Evolutionary conservation across 2,329 filamentous ascomycete species (phyloP).

Genomic region (Phoma sp.): DNA sequence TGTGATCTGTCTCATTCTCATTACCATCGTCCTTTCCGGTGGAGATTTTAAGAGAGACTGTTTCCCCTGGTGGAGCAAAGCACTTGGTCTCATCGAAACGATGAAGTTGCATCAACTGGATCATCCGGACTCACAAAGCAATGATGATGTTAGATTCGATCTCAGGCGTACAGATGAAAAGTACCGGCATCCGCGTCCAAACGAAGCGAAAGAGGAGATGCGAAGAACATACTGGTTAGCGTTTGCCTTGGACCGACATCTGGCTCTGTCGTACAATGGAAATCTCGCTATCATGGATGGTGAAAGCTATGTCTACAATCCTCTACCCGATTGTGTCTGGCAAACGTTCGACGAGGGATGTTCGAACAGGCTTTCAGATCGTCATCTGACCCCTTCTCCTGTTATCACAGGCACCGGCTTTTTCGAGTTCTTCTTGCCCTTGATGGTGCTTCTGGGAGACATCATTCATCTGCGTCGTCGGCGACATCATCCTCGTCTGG

Average conservation of each 20-base stretch:
- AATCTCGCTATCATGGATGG: neutral
- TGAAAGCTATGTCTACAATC: conserved; percentile 1
- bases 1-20: neutral
- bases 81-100: neutral
- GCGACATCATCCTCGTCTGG: neutral
- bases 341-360: neutral
- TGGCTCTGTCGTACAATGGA: conserved; percentile 1
- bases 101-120: conserved; percentile 1
- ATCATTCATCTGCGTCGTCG: conserved; percentile 2
- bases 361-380: neutral
- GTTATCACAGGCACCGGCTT: conserved; percentile 1
- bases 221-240: conserved; percentile 2
- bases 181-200: neutral
- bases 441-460: neutral
- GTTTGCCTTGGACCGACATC: conserved; percentile 1
- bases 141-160: neutral
- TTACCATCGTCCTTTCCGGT: conserved; percentile 1
- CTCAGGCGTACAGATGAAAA: neutral
- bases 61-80: conserved; percentile 2
- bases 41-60: conserved; percentile 2
- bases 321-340: neutral
- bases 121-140: neutral
- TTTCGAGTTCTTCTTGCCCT: conserved; percentile 2
- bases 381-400: neutral
- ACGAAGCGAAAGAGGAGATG: conserved; percentile 2